Base-by-base conservation (phyloP, 768 basidiomycete genomes). In the Hypholoma sublateritium region DNA sequence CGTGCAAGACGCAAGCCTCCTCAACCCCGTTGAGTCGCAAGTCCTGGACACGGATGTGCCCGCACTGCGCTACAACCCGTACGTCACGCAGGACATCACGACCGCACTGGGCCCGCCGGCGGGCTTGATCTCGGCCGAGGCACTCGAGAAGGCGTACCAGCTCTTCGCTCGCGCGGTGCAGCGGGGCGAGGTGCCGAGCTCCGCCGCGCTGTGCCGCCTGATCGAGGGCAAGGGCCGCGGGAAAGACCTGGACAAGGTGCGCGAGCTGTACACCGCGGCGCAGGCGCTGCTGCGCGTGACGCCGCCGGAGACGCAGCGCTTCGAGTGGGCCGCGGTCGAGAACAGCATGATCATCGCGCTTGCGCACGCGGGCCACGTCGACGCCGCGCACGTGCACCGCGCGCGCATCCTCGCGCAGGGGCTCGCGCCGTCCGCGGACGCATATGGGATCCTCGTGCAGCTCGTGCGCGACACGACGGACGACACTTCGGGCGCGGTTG, bases 381-480 rank as follows among this genome's bases (percentile, higher is more conserved):
- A 91, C 47, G 78, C 82, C 13, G 95, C 94, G 3, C 91, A 92
- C 67, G 75, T 87, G 4, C 91, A 98, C 70, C 85, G 95, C 17
- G 67, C 74, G 17, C 82, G 92, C 44, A 86, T 99, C 34, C 76
- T 96, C 17, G 81, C 88, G 51, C 82, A 88, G 17, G 90, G 91
- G 0, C 80, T 85, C 12, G 80, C 86, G 2, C 95, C 95, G 5
- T 86, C 84, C 0, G 88, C 95, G 0, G 93, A 98, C 55, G 89
- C 95, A 0, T 99, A 98, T 66, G 96, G 91, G 5, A 89, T 91
- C 4, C 80, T 98, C 65, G 94, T 99, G 59, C 81, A 88, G 41
- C 80, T 83, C 59, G 85, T 93, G 64, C 93, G 90, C 72, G 94
- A 98, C 62, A 97, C 96, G 19, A 98, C 97, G 11, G 96, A 98